phyloP scores from a whole-genome alignment of 345 rosid species.

The Lepidium africanum region DNA sequence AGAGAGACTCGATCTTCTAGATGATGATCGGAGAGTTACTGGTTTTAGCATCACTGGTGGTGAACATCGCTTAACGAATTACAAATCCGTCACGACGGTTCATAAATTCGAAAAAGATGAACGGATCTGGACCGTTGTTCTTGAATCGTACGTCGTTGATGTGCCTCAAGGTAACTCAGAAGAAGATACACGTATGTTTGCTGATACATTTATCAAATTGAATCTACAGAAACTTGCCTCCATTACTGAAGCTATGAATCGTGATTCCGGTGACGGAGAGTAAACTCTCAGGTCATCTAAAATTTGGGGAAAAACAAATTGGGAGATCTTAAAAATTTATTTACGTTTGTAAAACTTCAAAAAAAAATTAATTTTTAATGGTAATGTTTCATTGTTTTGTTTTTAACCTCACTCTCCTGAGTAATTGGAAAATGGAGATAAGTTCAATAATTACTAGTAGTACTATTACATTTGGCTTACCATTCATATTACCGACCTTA shows the following conservation, averaged over 20 bases:
- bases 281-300: slow-evolving; percentile 2
- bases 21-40: slow-evolving; percentile 50
- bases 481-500: too few relatives aligned
- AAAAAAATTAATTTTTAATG: too few relatives aligned
- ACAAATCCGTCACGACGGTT: slow-evolving; percentile 68
- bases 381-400: background rate
- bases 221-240: slow-evolving; percentile 79
- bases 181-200: slow-evolving; percentile 82
- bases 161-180: slow-evolving; percentile 90
- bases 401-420: background rate
- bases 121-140: slow-evolving; percentile 50
- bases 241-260: slow-evolving; percentile 43
- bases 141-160: slow-evolving; percentile 81
- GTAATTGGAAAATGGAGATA: too few relatives aligned
- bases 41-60: slow-evolving; percentile 76
- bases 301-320: background rate
- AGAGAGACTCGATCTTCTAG: slow-evolving; percentile 65
- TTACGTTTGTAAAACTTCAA: too few relatives aligned
- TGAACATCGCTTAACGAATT: slow-evolving; percentile 69
- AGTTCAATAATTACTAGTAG: too few relatives aligned
- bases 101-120: slow-evolving; percentile 38
- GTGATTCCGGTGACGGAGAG: background rate
- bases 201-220: slow-evolving; percentile 69
- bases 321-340: background rate
- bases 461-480: too few relatives aligned